A percentile compares a stretch with the other conserved stretches of the same genome.
Conservation (phyloP, 257 asterid species). For the Parsonsia alboflavescens region DNA sequence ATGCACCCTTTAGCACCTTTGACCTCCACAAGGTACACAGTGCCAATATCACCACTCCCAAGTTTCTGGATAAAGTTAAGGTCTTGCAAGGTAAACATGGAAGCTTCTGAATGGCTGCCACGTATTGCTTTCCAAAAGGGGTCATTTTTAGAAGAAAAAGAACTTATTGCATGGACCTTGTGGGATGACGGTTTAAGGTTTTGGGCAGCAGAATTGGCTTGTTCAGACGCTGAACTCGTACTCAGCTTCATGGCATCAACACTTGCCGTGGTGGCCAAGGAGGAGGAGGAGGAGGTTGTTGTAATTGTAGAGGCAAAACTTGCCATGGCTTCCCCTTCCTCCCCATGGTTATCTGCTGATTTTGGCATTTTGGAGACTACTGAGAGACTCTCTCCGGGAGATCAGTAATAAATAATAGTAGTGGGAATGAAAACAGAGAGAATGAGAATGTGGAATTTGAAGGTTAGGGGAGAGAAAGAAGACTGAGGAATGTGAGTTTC, state of each 20-base stretch:
- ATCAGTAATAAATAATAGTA: no score
- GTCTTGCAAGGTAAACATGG: constrained; percentile 40
- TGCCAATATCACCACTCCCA: constrained; percentile 77
- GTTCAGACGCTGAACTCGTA: no score
- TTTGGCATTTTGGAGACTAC: no score
- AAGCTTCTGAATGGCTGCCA: constrained; percentile 16
- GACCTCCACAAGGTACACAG: constrained; percentile 66
- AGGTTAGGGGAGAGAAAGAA: not conserved
- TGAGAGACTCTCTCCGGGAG: no score
- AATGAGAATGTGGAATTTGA: not conserved
- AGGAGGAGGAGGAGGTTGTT: no score
- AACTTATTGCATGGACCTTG: constrained; percentile 19
- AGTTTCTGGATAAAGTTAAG: constrained; percentile 46
- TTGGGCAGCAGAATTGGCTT: no score
- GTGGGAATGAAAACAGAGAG: not conserved
- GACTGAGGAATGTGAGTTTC: not conserved
- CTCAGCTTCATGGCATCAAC: no score
- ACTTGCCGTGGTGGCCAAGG: no score
- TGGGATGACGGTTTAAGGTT: not conserved
- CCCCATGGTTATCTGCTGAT: constrained; percentile 10
- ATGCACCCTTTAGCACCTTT: constrained; percentile 40
- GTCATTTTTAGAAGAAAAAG: not conserved
- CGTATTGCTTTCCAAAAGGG: constrained; percentile 24
- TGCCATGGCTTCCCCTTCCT: no score
- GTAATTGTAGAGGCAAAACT: no score